A percentile compares a stretch with the other conserved stretches of the same genome.
phyloP scores from a whole-genome alignment of 176 grass and related monocot genomes.

The Paspalum vaginatum region DNA sequence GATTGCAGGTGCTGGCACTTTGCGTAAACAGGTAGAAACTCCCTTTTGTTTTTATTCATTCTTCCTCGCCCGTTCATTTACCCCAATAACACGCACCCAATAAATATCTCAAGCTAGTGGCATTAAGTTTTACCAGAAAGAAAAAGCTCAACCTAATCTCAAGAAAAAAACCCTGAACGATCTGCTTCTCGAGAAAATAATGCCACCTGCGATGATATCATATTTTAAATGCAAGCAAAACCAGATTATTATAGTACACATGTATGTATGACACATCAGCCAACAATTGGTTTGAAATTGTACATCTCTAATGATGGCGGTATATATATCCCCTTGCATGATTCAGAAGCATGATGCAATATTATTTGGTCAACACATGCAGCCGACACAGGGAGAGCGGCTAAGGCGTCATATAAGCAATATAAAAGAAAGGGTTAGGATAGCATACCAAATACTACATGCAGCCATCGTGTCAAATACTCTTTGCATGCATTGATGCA shows the following conservation, averaged over 20 bases:
- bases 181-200: not conserved
- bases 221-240: not conserved
- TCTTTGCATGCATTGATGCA: constrained; percentile 30
- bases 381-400: constrained; percentile 27
- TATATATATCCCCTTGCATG: constrained; percentile 4
- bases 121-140: not conserved
- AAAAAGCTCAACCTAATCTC: not conserved
- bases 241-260: not conserved
- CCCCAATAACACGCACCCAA: no score
- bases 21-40: no score
- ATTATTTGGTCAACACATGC: constrained; percentile 48
- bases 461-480: constrained; percentile 37
- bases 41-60: no score
- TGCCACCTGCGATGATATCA: not conserved
- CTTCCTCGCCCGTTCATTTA: no score
- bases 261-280: constrained; percentile 29
- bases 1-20: no score
- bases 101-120: not conserved
- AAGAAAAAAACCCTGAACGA: not conserved
- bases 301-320: constrained; percentile 28
- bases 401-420: not conserved
- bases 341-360: constrained; percentile 9
- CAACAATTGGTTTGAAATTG: constrained; percentile 22
- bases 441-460: constrained; percentile 42
- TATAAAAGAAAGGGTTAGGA: constrained; percentile 7